Conservation (phyloP, 768 basidiomycete species). For the Agaricus subrufescens region DNA sequence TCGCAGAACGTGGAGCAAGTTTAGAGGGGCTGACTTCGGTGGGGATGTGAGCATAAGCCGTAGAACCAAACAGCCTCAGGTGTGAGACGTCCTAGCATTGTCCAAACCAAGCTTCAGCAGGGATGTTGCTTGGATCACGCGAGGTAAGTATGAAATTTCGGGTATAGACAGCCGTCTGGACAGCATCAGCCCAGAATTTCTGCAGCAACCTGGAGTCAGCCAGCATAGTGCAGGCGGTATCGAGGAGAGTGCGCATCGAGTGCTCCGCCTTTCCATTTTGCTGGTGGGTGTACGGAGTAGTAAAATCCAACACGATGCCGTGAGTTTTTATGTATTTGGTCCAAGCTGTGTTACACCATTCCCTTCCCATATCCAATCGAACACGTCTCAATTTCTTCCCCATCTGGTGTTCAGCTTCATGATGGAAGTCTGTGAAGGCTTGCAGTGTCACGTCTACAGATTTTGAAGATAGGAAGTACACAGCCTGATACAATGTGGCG, state of each 20-base stretch:
- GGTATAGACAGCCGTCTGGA: constrained; percentile 3
- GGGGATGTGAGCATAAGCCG: constrained; percentile 23
- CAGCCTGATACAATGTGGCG: constrained; percentile 9
- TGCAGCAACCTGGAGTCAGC: constrained; percentile 16
- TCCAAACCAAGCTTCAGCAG: constrained; percentile 13
- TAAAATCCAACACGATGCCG: constrained; percentile 14
- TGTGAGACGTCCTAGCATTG: constrained; percentile 21
- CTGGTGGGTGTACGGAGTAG: constrained; percentile 21
- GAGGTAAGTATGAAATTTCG: constrained; percentile 9
- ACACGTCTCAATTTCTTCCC: constrained; percentile 8
- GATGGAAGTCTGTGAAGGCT: constrained; percentile 12
- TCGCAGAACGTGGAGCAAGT: constrained; percentile 12
- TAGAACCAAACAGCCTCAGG: constrained; percentile 25
- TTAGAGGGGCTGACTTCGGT: constrained; percentile 2
- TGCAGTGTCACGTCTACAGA: constrained; percentile 11
- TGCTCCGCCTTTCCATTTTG: constrained; percentile 28
- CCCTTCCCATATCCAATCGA: constrained; percentile 13
- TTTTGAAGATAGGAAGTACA: constrained; percentile 20
- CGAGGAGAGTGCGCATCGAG: constrained; percentile 20
- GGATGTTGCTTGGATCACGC: constrained; percentile 11
- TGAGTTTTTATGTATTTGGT: neutral
- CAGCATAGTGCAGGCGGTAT: constrained; percentile 18
- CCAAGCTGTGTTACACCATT: neutral
- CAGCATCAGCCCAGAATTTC: constrained; percentile 14
- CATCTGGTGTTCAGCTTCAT: constrained; percentile 13